Conservation (phyloP, 2,329 filamentous ascomycete species). For the Bipolaris cookei region DNA sequence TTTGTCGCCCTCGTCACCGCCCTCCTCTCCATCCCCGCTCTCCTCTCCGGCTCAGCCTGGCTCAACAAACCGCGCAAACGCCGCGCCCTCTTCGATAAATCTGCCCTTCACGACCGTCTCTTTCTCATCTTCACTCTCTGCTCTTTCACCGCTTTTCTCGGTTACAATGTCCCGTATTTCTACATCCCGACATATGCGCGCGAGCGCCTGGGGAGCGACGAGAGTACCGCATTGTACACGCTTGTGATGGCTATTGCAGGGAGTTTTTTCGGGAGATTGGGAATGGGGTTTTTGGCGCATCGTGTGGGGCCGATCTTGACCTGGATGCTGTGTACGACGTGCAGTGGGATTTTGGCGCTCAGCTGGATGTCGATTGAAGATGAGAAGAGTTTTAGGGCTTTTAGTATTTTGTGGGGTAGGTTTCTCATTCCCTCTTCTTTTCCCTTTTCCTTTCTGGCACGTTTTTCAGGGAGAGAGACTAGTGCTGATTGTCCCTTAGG, state of each 20-base stretch:
- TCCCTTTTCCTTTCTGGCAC: background rate
- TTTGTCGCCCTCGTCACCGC: constrained; percentile 43
- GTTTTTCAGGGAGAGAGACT: background rate
- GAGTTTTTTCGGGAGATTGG: constrained; percentile 46
- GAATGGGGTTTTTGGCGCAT: constrained; percentile 41
- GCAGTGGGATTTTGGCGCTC: constrained; percentile 38
- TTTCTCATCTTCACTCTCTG: constrained; percentile 46
- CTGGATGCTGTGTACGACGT: constrained; percentile 41
- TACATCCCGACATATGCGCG: constrained; percentile 47
- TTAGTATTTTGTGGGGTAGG: constrained; percentile 47
- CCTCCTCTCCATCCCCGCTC: constrained; percentile 43
- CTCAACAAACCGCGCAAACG: constrained; percentile 39
- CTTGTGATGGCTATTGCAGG: constrained; percentile 42
- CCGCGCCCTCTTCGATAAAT: constrained; percentile 42
- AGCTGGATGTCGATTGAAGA: constrained; percentile 43
- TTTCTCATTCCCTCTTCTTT: background rate
- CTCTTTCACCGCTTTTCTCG: constrained; percentile 45
- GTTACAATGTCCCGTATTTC: constrained; percentile 49
- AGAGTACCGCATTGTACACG: constrained; percentile 42
- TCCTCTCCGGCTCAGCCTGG: constrained; percentile 40
- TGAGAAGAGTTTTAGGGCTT: constrained; percentile 39
- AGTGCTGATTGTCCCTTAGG: constrained; percentile 24
- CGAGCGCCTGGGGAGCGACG: constrained; percentile 37
- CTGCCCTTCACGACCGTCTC: constrained; percentile 42
- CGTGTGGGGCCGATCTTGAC: constrained; percentile 42